Base-by-base conservation (phyloP, 257 asterid genomes). In the Petunia secreta region DNA sequence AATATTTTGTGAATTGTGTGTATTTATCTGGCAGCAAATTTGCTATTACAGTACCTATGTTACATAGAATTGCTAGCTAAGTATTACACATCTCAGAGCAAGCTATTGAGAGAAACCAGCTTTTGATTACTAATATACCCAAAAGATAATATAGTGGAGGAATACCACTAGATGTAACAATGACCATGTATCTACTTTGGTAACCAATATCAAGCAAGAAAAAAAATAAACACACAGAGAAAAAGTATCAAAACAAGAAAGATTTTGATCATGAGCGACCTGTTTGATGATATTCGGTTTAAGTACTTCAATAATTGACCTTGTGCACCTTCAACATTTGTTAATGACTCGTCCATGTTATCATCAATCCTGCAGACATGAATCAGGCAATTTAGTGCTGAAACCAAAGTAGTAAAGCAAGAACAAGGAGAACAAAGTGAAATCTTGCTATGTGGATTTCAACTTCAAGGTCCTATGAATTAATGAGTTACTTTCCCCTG, bases 271-370 rank as follows among this genome's bases (percentile, higher is more conserved):
- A 94, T 77, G 80, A 94, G 92, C 96, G 89, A 91, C 87, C 97
- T 85, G 87, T 94, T 94, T 76, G 98, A 89, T 65, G 97, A 91
- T 77, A 94, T 81, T 84, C 85, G 87, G 79, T 87, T 90, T 63
- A 92, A 87, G 88, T 94, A 87, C 84, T 90, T 92, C 82, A 94
- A 84, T 84, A 94, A 81, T 46, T 92, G 91, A 83, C 86, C 87
- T 77, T 90, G 91, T 68, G 95, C 97, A 54, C 97, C 95, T 83
- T 94, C 97, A 16, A 94, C 96, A 80, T 91, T 91, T 82, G 94
- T 79, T 53, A 92, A 84, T 36, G 98, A 86, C 82, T 92, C 95
- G 1, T 92, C 98, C 87, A 94, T 91, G 91, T 94, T 85, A 81
- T 94, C 98, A 50, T 94, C 98, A 81, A 94, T 94, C 85, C 98